These are phyloP conservation scores for Russula griseocarnosa DNA, from an alignment of 768 basidiomycete species.

Conservation along the genomic window DNA sequence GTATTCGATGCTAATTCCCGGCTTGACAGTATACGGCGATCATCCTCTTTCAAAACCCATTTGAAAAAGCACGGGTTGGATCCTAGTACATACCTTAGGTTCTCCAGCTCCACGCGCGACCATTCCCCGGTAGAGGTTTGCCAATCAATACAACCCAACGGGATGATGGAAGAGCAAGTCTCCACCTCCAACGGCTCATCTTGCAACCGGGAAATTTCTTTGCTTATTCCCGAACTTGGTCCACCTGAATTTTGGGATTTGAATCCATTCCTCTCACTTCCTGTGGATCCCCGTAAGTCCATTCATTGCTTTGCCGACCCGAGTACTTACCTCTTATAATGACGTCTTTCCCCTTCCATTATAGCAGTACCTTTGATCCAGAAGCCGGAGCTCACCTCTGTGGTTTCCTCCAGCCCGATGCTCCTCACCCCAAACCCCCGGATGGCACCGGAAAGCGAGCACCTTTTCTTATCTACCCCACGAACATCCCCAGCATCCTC, in stretches of 20 bases:
- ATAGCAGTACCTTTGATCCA: background rate
- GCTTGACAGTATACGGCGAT: constrained; percentile 57
- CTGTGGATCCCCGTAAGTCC: constrained; percentile 4
- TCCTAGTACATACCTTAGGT: constrained; percentile 26
- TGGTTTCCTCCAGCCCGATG: constrained; percentile 1
- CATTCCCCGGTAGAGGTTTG: background rate
- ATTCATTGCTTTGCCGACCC: background rate
- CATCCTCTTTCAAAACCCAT: constrained; percentile 53
- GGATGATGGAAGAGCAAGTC: background rate
- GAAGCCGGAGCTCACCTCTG: constrained; percentile 2
- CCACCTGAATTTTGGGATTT: constrained; percentile 2
- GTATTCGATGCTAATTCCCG: background rate
- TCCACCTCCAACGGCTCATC: background rate
- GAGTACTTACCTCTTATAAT: background rate
- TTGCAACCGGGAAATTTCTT: background rate
- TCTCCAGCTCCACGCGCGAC: background rate
- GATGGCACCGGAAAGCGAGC: background rate
- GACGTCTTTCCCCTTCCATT: background rate
- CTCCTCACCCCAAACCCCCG: constrained; percentile 3
- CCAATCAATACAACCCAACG: background rate
- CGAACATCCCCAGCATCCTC: constrained; percentile 4
- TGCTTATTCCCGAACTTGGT: background rate
- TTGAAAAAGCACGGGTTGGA: constrained; percentile 45
- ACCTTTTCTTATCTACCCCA: constrained; percentile 2
- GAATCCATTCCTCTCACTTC: background rate